Percentiles rank a stretch among this genome's conserved stretches.
phyloP scores from a whole-genome alignment of 306 rosid species.

The Acacia crassicarpa region DNA sequence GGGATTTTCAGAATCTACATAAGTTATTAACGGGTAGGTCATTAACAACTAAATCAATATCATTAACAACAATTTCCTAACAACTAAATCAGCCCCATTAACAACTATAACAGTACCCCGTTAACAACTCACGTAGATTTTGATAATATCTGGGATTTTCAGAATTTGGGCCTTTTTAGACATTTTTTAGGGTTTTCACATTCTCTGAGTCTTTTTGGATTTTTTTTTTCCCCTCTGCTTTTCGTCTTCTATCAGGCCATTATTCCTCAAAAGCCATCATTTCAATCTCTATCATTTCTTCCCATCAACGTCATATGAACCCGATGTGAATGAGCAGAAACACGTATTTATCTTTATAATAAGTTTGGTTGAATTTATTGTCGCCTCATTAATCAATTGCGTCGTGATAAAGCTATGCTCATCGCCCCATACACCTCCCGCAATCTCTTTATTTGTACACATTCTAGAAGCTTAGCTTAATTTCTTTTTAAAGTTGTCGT shows the following conservation, averaged over 20 bases:
- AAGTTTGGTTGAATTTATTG: neutral
- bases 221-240: too few species aligned
- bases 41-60: too few species aligned
- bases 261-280: neutral
- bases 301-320: conserved; percentile 4
- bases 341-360: neutral
- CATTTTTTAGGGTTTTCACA: too few species aligned
- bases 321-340: neutral
- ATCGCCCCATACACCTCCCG: neutral
- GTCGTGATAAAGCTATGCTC: conserved; percentile 24
- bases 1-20: too few species aligned
- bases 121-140: too few species aligned
- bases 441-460: neutral
- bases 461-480: neutral
- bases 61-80: too few species aligned
- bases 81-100: too few species aligned
- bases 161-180: too few species aligned
- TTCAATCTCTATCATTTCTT: neutral
- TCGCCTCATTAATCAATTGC: conserved; percentile 13
- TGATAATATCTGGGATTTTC: too few species aligned
- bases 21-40: too few species aligned
- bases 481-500: conserved; percentile 12
- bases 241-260: neutral
- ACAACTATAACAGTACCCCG: too few species aligned
- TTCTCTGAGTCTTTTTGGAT: too few species aligned